These are phyloP conservation scores for Cucumis hystrix DNA, from an alignment of 306 rosid genomes.

Conservation along the genomic window DNA sequence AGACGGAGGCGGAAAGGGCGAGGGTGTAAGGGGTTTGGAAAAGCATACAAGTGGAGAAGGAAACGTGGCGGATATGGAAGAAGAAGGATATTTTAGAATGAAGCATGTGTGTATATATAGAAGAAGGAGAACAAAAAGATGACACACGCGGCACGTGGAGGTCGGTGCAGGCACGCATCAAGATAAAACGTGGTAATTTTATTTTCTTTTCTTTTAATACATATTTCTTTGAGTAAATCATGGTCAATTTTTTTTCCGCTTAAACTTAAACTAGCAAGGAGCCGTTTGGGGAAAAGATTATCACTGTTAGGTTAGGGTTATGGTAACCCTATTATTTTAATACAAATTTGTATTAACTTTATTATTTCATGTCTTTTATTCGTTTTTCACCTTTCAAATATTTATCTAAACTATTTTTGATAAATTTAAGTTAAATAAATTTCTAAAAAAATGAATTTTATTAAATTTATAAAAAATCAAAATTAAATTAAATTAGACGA, in stretches of 20 bases:
- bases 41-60: background rate
- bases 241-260: background rate
- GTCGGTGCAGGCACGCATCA: conserved; percentile 2
- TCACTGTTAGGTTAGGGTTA: too few relatives aligned
- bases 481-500: too few relatives aligned
- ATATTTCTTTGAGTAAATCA: background rate
- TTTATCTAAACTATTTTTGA: too few relatives aligned
- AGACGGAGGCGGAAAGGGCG: background rate
- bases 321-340: too few relatives aligned
- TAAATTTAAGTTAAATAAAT: too few relatives aligned
- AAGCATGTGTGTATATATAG: background rate
- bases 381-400: too few relatives aligned
- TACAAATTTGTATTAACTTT: too few relatives aligned
- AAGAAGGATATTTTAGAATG: background rate
- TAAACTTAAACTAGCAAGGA: background rate
- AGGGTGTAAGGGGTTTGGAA: background rate
- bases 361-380: too few relatives aligned
- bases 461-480: too few relatives aligned
- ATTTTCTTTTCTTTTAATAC: background rate
- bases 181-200: background rate
- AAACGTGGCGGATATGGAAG: background rate
- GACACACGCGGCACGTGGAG: conserved; percentile 3
- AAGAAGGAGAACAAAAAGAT: background rate
- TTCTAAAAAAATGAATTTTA: too few relatives aligned
- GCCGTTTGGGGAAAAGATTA: too few relatives aligned